Evolutionary conservation across 106 monocot species (phyloP).

Genomic region (Dendrobium chrysotoxum): DNA sequence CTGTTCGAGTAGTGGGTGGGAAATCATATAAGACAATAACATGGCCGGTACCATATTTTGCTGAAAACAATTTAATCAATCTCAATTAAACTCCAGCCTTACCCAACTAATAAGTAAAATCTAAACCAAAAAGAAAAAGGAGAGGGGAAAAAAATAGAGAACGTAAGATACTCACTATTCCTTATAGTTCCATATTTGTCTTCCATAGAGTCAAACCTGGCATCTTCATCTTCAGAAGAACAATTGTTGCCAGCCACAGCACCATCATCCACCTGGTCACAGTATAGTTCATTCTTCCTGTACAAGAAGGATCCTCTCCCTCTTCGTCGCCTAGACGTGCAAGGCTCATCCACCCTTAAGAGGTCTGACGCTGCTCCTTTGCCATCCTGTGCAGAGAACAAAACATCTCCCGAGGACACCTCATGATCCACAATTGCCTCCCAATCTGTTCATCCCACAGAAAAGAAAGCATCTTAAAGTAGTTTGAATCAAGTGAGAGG

Average conservation of each 20-base stretch:
- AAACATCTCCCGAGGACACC: neutral
- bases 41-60: constrained; percentile 52
- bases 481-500: neutral
- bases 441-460: constrained; percentile 33
- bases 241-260: neutral
- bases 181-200: neutral
- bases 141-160: neutral
- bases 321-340: constrained; percentile 14
- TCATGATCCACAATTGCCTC: constrained; percentile 38
- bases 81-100: neutral
- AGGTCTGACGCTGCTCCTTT: neutral
- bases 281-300: constrained; percentile 32
- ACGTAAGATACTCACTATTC: constrained; percentile 10
- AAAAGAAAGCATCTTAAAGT: neutral
- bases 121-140: constrained; percentile 2
- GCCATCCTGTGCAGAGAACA: constrained; percentile 8
- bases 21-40: constrained; percentile 80
- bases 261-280: constrained; percentile 40
- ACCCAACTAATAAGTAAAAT: neutral
- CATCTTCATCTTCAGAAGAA: constrained; percentile 17
- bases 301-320: constrained; percentile 49
- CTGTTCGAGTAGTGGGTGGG: constrained; percentile 49
- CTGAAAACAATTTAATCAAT: constrained; percentile 18
- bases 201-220: neutral
- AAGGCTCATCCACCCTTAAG: neutral